These are phyloP conservation scores for Irpex sp. DNA, from an alignment of 1,284 basidiomycete genomes.

Conservation along the genomic window DNA sequence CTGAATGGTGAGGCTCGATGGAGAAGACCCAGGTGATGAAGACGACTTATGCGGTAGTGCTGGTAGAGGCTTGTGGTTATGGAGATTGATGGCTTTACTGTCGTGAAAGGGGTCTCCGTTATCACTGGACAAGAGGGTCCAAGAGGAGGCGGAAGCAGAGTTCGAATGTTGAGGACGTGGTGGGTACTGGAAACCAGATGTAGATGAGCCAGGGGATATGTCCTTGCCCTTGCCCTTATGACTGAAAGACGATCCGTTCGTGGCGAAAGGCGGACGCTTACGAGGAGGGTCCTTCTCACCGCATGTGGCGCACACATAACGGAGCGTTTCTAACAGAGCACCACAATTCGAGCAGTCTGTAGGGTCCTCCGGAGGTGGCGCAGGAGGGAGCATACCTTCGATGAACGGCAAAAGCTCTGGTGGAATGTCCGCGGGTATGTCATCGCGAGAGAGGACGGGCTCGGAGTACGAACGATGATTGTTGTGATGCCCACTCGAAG, in stretches of 20 bases:
- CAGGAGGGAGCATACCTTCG: constrained; percentile 35
- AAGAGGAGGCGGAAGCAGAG: constrained; percentile 13
- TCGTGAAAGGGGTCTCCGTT: constrained; percentile 16
- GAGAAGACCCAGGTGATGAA: constrained; percentile 27
- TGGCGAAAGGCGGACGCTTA: constrained; percentile 21
- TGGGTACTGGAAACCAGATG: constrained; percentile 18
- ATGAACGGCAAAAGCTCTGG: constrained; percentile 55
- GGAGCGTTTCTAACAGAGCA: constrained; percentile 67
- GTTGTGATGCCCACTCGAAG: constrained; percentile 16
- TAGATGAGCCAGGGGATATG: constrained; percentile 7
- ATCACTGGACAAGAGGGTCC: constrained; percentile 12
- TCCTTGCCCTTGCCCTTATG: constrained; percentile 35
- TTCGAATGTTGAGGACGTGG: constrained; percentile 11
- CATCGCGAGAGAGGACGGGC: constrained; percentile 24
- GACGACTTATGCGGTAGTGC: constrained; percentile 25
- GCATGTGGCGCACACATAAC: constrained; percentile 85
- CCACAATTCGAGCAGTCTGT: constrained; percentile 84
- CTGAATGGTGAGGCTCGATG: constrained; percentile 15
- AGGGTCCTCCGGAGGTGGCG: constrained; percentile 53
- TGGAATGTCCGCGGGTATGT: constrained; percentile 39
- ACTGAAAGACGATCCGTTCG: constrained; percentile 9
- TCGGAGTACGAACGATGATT: constrained; percentile 26
- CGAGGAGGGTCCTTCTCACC: constrained; percentile 60
- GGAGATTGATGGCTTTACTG: constrained; percentile 5
- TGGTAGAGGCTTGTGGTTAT: constrained; percentile 12